Percentiles rank a stretch among this genome's conserved stretches.
These are phyloP conservation scores for Boletellus ananiceps DNA, from an alignment of 768 basidiomycete genomes.

Conservation along the genomic window DNA sequence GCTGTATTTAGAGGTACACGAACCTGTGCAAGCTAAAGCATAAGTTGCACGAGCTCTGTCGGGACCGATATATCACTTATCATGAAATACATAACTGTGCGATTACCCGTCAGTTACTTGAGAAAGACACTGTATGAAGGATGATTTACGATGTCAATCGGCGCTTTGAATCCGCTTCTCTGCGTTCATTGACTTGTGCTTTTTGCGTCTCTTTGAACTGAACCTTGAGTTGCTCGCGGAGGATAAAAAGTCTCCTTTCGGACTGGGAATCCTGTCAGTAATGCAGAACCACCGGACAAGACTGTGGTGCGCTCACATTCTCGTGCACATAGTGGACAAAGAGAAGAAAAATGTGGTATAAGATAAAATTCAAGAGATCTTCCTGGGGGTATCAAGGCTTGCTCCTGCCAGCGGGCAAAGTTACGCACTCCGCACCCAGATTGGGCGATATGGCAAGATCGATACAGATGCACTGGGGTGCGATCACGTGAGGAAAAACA, in stretches of 20 bases:
- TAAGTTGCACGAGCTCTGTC: conserved; percentile 11
- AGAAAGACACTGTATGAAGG: conserved; percentile 15
- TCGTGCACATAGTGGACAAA: conserved; percentile 70
- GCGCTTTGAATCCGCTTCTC: conserved; percentile 75
- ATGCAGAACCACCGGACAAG: background rate
- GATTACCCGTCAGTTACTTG: conserved; percentile 2
- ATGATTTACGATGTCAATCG: conserved; percentile 69
- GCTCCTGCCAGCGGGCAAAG: background rate
- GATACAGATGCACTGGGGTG: conserved; percentile 30
- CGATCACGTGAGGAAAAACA: conserved; percentile 17
- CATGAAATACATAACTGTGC: conserved; percentile 72
- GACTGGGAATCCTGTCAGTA: conserved; percentile 21
- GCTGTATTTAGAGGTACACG: conserved; percentile 80
- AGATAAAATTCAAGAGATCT: conserved; percentile 65
- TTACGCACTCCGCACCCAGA: conserved; percentile 37
- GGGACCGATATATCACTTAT: conserved; percentile 40
- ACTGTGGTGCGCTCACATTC: conserved; percentile 36
- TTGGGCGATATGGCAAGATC: conserved; percentile 35
- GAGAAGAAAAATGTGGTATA: conserved; percentile 80
- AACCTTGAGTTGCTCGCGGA: conserved; percentile 72
- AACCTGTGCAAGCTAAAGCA: conserved; percentile 46
- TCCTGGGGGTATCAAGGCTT: conserved; percentile 6
- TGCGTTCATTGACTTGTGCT: conserved; percentile 73
- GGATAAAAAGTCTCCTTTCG: conserved; percentile 62
- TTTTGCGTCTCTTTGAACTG: conserved; percentile 66